Evolutionary conservation across 2,329 filamentous ascomycete genomes (phyloP), one percentile per base, ranked within the genome.

Genomic region (Hymenotorrendiella dingleyae): DNA sequence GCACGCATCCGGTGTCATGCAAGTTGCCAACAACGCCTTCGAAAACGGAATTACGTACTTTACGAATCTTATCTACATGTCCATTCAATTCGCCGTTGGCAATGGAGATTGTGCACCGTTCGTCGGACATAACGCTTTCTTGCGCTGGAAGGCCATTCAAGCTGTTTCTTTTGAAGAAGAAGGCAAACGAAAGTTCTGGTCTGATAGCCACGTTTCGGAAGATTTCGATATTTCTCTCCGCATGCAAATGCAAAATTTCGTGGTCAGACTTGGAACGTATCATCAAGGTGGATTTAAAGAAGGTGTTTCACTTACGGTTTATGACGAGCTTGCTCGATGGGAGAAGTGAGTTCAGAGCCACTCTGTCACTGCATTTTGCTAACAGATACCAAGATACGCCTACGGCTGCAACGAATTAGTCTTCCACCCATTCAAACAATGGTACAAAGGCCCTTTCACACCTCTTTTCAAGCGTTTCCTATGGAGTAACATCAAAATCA

Each of bases 191-290:
- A 48, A 43, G 19, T 44, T 50, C 32, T 48, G 45, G 45, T 50
- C 48, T 12, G 45, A 50, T 16, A 22, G 23, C 5, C 50, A 52
- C 29, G 84, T 89, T 0, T 87, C 83, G 0, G 84, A 89, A 48
- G 84, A 89, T 55, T 88, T 88, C 42, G 84, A 88, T 48, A 84
- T 87, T 65, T 75, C 80, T 9, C 71, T 89, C 1, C 80, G 84
- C 26, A 70, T 88, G 4, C 84, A 89, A 61, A 78, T 76, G 49
- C 68, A 68, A 14, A 82, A 82, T 19, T 85, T 83, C 61, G 71
- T 78, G 26, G 76, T 86, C 34, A 80, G 84, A 10, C 69, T 87
- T 1, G 84, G 76, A 9, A 74, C 80, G 0, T 88, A 86, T 64
- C 77, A 81, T 41, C 74, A 76, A 26, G 74, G 79, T 4, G 82